These are phyloP conservation scores for Rhynchospora pubera DNA, from an alignment of 176 grass and related monocot genomes.

Conservation along the genomic window DNA sequence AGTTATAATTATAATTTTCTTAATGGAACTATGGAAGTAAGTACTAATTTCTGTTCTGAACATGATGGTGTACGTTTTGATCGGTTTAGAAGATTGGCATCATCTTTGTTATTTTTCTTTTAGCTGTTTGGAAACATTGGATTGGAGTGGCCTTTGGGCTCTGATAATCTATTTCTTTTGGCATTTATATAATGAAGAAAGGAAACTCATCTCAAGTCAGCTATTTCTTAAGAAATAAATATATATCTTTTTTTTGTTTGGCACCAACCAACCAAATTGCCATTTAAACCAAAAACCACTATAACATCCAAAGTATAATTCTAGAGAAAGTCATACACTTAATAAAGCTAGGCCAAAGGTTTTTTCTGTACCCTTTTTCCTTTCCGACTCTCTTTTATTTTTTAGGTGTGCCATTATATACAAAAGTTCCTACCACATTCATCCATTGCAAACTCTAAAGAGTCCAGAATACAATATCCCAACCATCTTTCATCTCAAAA, in stretches of 20 bases:
- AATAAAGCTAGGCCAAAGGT: neutral
- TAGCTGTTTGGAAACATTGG: too few relatives aligned
- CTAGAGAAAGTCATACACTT: neutral
- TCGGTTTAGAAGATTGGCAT: too few relatives aligned
- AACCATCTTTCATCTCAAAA: neutral
- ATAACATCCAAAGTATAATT: neutral
- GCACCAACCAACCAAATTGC: neutral
- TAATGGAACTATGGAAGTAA: too few relatives aligned
- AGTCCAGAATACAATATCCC: neutral
- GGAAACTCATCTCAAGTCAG: too few relatives aligned
- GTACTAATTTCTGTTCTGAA: too few relatives aligned
- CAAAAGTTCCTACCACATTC: slow-evolving; percentile 3
- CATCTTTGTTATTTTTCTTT: too few relatives aligned
- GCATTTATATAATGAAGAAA: too few relatives aligned
- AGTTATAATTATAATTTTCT: neutral
- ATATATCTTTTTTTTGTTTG: neutral
- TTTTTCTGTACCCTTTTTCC: neutral
- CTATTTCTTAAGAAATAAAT: too few relatives aligned
- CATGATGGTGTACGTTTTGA: too few relatives aligned
- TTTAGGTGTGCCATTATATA: slow-evolving; percentile 2
- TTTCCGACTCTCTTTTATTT: neutral
- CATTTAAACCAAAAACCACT: neutral
- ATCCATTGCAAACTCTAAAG: neutral
- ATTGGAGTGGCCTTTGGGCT: too few relatives aligned
- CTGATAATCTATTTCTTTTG: too few relatives aligned